Conservation (phyloP, 768 basidiomycete species). For the Lentinula sp. region DNA sequence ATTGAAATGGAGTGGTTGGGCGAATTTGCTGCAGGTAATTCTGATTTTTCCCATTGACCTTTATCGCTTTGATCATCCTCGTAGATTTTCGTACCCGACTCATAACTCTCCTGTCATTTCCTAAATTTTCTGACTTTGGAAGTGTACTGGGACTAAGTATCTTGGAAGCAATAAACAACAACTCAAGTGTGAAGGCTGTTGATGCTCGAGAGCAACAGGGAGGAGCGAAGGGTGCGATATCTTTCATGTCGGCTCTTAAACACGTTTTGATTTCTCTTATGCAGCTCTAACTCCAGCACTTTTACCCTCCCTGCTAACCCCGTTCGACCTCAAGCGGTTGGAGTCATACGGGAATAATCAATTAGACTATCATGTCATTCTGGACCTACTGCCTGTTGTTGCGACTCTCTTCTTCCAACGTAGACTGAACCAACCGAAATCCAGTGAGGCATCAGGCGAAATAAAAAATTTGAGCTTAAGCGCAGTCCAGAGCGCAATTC, state of each 20-base stretch:
- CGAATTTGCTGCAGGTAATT: slow-evolving; percentile 80
- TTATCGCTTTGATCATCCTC: not conserved
- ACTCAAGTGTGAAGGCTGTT: slow-evolving; percentile 40
- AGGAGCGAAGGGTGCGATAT: slow-evolving; percentile 27
- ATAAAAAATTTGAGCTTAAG: slow-evolving; percentile 65
- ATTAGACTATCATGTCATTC: slow-evolving; percentile 93
- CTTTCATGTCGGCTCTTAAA: not conserved
- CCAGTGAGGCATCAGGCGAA: slow-evolving; percentile 2
- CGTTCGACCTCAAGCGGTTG: slow-evolving; percentile 93
- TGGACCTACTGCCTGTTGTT: slow-evolving; percentile 83
- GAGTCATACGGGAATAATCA: slow-evolving; percentile 94
- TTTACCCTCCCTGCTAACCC: slow-evolving; percentile 63
- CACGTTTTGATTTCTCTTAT: not conserved
- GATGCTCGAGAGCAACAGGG: slow-evolving; percentile 21
- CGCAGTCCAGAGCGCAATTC: slow-evolving; percentile 86
- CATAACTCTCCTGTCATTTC: slow-evolving; percentile 79
- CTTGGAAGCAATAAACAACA: slow-evolving; percentile 71
- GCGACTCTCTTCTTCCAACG: slow-evolving; percentile 83
- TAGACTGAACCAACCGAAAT: slow-evolving; percentile 27
- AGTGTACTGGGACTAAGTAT: slow-evolving; percentile 83
- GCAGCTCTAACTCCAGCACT: slow-evolving; percentile 29
- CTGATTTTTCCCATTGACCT: not conserved
- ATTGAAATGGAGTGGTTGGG: slow-evolving; percentile 74
- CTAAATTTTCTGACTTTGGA: slow-evolving; percentile 89
- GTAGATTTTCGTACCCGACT: slow-evolving; percentile 91